Conservation (phyloP, 2,329 filamentous ascomycete genomes). For the Colletotrichum sp. region DNA sequence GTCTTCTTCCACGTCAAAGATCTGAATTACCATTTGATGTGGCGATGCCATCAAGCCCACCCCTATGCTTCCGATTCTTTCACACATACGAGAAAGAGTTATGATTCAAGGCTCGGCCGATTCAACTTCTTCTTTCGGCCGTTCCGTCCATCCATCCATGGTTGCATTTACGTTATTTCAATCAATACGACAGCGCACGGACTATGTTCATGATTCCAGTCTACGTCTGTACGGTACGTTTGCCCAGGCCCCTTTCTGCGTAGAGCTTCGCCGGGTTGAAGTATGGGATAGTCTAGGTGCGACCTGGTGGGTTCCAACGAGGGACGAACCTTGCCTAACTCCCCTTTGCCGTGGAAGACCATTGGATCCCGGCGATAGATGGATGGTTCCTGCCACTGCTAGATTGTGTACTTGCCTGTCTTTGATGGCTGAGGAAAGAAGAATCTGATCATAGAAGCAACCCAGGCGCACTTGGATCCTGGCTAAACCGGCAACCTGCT, state of each 20-base stretch:
- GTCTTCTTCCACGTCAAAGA: fast-evolving
- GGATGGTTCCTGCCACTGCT: not conserved
- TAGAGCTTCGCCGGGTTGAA: not conserved
- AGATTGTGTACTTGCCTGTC: not conserved
- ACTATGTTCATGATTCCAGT: not conserved
- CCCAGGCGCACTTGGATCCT: not conserved
- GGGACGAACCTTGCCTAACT: not conserved
- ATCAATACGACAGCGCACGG: not conserved
- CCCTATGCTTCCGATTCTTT: fast-evolving
- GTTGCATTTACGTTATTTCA: not conserved
- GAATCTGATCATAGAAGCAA: not conserved
- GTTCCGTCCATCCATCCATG: not conserved
- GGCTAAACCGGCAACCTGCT: not conserved
- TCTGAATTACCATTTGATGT: fast-evolving
- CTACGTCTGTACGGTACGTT: not conserved
- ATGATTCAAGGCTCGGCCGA: not conserved
- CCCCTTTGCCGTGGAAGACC: not conserved
- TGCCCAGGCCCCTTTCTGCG: not conserved
- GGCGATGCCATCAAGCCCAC: not conserved
- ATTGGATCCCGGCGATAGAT: not conserved
- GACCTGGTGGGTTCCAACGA: not conserved
- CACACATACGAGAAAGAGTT: too few species aligned
- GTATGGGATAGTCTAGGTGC: not conserved
- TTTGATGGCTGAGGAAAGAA: not conserved
- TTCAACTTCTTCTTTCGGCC: not conserved